Evolutionary conservation across 148 eudicot species (phyloP), one percentile per base, ranked within the genome.

Genomic region (Suaeda aralocaspica): DNA sequence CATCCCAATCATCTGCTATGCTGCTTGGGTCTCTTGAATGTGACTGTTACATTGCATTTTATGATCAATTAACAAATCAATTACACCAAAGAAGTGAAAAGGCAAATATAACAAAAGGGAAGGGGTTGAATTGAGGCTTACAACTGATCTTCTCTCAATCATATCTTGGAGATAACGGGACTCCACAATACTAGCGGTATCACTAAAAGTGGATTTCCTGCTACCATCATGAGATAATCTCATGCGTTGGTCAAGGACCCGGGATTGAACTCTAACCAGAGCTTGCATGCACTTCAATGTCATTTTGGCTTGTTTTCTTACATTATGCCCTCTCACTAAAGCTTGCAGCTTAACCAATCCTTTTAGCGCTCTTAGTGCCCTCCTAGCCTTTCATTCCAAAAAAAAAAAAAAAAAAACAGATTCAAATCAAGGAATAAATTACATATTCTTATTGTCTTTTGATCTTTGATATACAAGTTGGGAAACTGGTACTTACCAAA

Each of bases 291-390:
- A 93, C 77, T 78, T 83, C 52, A 90, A 75, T 33, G 96, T 85
- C 81, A 87, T 82, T 61, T 85, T 87, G 3, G 92, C 89, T 85
- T 90, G 96, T 71, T 83, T 90, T 61, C 98, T 67, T 14, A 93
- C 91, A 71, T 85, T 93, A 55, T 87, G 95, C 51, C 96, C 98
- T 83, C 98, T 87, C 49, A 93, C 88, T 56, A 93, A 77, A 64
- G 98, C 98, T 79, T 93, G 98, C 65, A 93, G 89, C 85, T 85
- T 93, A 64, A 90, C 98, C 51, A 93, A 81, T 36, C 96, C 98
- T 72, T 83, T 85, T 0, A 93, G 77, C 26, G 95, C 95, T 58
- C 81, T 68, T 9, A 90, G 71, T 44, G 98, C 98, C 71, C 88
- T 87, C 83, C 96, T 88, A 60, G 98, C 98, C 98, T 93, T 46